These are phyloP conservation scores for Fusarium illudens DNA, from an alignment of 2,329 filamentous ascomycete species.

Conservation along the genomic window DNA sequence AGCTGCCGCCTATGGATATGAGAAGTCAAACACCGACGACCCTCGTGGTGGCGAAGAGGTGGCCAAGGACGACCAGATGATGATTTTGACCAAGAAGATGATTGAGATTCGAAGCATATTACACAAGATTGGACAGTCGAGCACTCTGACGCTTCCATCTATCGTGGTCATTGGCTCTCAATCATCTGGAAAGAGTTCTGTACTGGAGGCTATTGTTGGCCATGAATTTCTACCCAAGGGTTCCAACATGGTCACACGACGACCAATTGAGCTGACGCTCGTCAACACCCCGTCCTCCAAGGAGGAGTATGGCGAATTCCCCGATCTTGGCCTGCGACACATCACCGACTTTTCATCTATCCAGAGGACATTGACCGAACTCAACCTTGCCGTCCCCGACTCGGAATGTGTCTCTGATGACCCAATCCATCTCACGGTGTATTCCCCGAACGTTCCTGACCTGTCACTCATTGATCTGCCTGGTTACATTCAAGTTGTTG, in stretches of 20 bases:
- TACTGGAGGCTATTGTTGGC: conserved; percentile 94
- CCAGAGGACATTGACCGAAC: conserved; percentile 90
- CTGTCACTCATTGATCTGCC: conserved; percentile 95
- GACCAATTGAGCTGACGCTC: conserved; percentile 94
- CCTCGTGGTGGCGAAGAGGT: conserved; percentile 68
- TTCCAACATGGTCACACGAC: conserved; percentile 96
- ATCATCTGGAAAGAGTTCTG: conserved; percentile 97
- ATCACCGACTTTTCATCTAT: conserved; percentile 93
- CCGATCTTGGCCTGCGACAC: conserved; percentile 86
- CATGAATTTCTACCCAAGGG: conserved; percentile 98
- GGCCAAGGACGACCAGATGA: conserved; percentile 97
- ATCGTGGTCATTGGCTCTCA: conserved; percentile 99
- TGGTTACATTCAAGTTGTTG: conserved; percentile 96
- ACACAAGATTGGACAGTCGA: conserved; percentile 90
- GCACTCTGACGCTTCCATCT: conserved; percentile 85
- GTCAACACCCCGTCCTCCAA: conserved; percentile 91
- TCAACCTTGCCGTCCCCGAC: conserved; percentile 92
- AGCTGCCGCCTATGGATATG: conserved; percentile 81
- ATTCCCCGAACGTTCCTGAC: conserved; percentile 94
- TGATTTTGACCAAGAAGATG: conserved; percentile 99
- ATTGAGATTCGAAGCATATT: conserved; percentile 96
- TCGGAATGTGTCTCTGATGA: conserved; percentile 94
- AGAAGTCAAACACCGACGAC: conserved; percentile 72
- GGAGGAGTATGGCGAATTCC: conserved; percentile 95
- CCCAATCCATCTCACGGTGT: conserved; percentile 93